Evolutionary conservation across 1,139 yeast genomes (phyloP), one percentile per base, ranked within the genome.

Genomic region (Pichia sp.): DNA sequence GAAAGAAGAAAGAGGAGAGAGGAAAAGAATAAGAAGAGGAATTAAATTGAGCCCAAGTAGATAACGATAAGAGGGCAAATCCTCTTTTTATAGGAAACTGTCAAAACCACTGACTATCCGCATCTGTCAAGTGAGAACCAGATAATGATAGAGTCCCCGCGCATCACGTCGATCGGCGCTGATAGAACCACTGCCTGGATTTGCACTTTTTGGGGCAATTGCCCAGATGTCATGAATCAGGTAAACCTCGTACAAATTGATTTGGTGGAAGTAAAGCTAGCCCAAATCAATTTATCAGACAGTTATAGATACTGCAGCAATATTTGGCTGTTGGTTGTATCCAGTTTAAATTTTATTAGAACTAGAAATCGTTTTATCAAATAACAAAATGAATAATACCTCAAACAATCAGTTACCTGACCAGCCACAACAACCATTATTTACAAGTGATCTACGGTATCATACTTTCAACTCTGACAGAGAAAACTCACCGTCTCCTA

Each of bases 401-500:
- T 18, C 36, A 4, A 32, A 18, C 18, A 15, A 32, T 32, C 36
- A 16, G 11, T 12, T 18, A 16, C 22, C 36, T 32, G 11, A 32
- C 18, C 36, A 32, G 7, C 13, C 15, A 15, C 36, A 32, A 4
- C 36, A 32, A 32, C 13, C 44, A 7, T 27, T 18, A 13, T 25
- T 22, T 25, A 20, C 27, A 20, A 42, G 16, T 34, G 35, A 26
- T 26, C 12, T 32, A 2, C 15, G 37, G 9, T 39, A 20, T 18
- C 23, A 15, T 6, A 26, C 43, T 11, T 25, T 22, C 30, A 25
- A 42, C 11, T 45, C 42, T 2, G 39, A 37, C 13, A 42, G 49
- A 30, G 43, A 47, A n/a, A 13, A 41, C n/a, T 49, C 52, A 13
- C 50, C 52, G 1, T 49, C 52, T 18, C 50, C 50, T 24, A 49